Base-by-base conservation (phyloP, 2,329 filamentous ascomycete genomes). In the Nothophaeocryptopus gaeumannii region DNA sequence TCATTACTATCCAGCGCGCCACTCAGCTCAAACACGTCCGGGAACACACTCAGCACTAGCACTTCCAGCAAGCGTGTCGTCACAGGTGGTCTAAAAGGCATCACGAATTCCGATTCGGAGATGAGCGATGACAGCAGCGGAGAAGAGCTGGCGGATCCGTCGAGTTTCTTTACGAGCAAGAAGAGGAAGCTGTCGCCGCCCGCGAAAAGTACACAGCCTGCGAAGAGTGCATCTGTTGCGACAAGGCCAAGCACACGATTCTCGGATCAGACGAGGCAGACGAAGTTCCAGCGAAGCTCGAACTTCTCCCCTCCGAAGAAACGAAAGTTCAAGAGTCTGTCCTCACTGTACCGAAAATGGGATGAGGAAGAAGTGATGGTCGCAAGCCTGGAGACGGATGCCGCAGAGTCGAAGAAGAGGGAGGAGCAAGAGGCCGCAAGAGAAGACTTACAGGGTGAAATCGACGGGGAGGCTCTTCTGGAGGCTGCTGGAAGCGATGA, bases 51-150 rank as follows among this genome's bases (percentile, higher is more conserved):
- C 38, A 56, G 50, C 35, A 51, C 53, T 8, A 42, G 44, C 33
- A 67, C 41, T 71, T 75, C 51, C 73, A 81, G 65, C 74, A 81
- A 59, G 69, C 65, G 72, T 12, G 50, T 81, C 10, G 72, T 85
- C 47, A 52, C 52, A 50, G 72, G 78, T 59, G 80, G 80, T 2
- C 65, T 75, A 45, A 68, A 76, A 47, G 65, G 77, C 2, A 73
- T 91, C 35, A 77, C 61, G 8, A 65, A 68, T 31, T 70, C 67
- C 2, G 67, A 69, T 42, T 67, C 67, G 1, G 67, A 63, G 32
- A 63, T 60, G 20, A 54, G 51, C 32, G 59, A 60, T 39, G 58
- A 59, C 40, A 56, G 50, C 38, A 55, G 53, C 47, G 59, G 57
- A 14, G 63, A 64, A n/a, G 61, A 64, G 26, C 55, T 69, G 8